Conservation (phyloP, 768 basidiomycete genomes). For the Xerocomus potaroensis region DNA sequence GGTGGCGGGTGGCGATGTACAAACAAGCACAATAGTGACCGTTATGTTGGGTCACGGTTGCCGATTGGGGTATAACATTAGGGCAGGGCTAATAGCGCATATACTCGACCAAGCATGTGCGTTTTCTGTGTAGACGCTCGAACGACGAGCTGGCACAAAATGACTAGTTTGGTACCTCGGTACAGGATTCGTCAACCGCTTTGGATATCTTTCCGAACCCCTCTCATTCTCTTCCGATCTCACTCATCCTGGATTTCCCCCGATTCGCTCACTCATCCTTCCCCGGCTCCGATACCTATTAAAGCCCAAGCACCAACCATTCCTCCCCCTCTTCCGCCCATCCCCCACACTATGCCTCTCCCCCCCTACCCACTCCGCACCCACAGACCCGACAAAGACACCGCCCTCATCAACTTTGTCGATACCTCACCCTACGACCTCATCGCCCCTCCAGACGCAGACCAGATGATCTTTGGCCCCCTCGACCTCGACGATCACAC, state of each 20-base stretch:
- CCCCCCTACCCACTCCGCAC: too few relatives aligned
- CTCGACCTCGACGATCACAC: slow-evolving; percentile 31
- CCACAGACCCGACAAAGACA: slow-evolving; percentile 31
- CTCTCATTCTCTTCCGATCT: slow-evolving; percentile 38
- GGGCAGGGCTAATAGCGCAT: slow-evolving; percentile 23
- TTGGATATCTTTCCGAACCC: too few relatives aligned
- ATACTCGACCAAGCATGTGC: too few relatives aligned
- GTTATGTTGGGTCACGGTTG: slow-evolving; percentile 5
- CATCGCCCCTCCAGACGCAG: slow-evolving; percentile 29
- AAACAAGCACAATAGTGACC: slow-evolving; percentile 25
- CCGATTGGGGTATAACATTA: slow-evolving; percentile 4
- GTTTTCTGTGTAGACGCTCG: too few relatives aligned
- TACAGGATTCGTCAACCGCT: slow-evolving; percentile 25
- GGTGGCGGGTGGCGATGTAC: slow-evolving; percentile 33
- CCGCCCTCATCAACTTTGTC: slow-evolving; percentile 33
- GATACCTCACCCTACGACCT: slow-evolving; percentile 40
- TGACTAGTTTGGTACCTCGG: slow-evolving; percentile 35
- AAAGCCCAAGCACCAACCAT: slow-evolving; percentile 26
- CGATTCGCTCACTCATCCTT: too few relatives aligned
- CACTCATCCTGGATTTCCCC: slow-evolving; percentile 20
- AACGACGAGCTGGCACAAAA: slow-evolving; percentile 35
- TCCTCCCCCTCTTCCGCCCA: slow-evolving; percentile 21
- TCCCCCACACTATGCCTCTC: slow-evolving; percentile 41
- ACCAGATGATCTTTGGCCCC: slow-evolving; percentile 35
- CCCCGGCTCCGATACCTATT: slow-evolving; percentile 36